phyloP scores from a whole-genome alignment of 75 land plant species.

The Cryptomeria japonica region DNA sequence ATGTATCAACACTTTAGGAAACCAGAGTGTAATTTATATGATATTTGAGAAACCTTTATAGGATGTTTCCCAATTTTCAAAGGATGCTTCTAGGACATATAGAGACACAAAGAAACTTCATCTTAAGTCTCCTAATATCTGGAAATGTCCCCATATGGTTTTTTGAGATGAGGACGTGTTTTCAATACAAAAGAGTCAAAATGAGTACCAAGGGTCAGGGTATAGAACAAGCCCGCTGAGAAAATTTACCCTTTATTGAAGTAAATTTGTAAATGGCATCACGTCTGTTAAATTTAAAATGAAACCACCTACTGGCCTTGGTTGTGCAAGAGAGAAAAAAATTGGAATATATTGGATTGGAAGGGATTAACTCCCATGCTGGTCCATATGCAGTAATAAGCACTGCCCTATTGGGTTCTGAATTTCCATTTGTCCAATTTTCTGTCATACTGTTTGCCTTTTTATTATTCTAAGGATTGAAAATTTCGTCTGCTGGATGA shows the following conservation, averaged over 20 bases:
- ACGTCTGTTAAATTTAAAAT: not conserved
- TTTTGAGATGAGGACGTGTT: too few species aligned
- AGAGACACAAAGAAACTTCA: too few species aligned
- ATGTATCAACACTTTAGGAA: too few species aligned
- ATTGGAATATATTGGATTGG: not conserved
- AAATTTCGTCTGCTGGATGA: not conserved
- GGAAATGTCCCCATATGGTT: too few species aligned
- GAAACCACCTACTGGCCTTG: not conserved
- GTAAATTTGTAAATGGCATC: not conserved
- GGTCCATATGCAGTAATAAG: not conserved
- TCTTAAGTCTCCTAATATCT: too few species aligned
- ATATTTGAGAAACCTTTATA: too few species aligned
- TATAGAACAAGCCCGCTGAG: not conserved
- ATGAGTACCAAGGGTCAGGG: not conserved
- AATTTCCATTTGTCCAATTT: not conserved
- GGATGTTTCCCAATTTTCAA: too few species aligned
- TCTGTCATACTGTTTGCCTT: not conserved
- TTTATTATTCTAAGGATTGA: not conserved
- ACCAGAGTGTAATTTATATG: too few species aligned
- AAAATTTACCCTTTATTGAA: not conserved
- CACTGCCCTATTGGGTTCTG: not conserved
- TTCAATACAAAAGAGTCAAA: too few species aligned
- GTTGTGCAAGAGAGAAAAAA: not conserved
- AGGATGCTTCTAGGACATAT: too few species aligned
- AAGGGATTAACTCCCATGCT: not conserved